Evolutionary conservation across 2,329 filamentous ascomycete species (phyloP).

Genomic region (Eurotiales sp.): DNA sequence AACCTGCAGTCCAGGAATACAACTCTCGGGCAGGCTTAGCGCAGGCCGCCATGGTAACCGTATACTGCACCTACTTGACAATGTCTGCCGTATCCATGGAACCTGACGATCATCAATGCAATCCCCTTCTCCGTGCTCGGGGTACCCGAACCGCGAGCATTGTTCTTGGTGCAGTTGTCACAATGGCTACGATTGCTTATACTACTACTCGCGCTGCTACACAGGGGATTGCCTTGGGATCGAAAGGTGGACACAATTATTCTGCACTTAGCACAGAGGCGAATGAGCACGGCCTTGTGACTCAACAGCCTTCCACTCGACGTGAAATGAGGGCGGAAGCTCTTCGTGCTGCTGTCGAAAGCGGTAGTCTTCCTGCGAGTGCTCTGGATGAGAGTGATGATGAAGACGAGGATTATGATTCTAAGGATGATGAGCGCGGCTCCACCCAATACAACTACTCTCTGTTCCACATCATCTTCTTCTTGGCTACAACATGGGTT

Average conservation of each 20-base stretch:
- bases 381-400: slow-evolving; percentile 72
- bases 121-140: slow-evolving; percentile 78
- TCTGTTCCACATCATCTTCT: slow-evolving; percentile 96
- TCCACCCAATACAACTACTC: slow-evolving; percentile 95
- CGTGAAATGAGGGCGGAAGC: slow-evolving; percentile 92
- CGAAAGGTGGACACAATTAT: slow-evolving; percentile 52
- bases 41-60: slow-evolving; percentile 94
- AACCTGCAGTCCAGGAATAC: slow-evolving; percentile 82
- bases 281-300: slow-evolving; percentile 79
- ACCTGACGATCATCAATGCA: slow-evolving; percentile 89
- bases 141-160: slow-evolving; percentile 87
- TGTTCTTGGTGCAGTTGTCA: slow-evolving; percentile 88
- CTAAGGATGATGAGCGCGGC: slow-evolving; percentile 81
- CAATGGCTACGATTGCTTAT: slow-evolving; percentile 94
- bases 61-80: slow-evolving; percentile 98
- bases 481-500: slow-evolving; percentile 93
- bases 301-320: slow-evolving; percentile 73
- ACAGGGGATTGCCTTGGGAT: slow-evolving; percentile 63
- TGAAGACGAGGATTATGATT: slow-evolving; percentile 56
- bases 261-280: slow-evolving; percentile 63
- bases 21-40: slow-evolving; percentile 92
- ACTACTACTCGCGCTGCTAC: slow-evolving; percentile 95
- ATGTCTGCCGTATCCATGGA: slow-evolving; percentile 99
- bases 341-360: slow-evolving; percentile 85
- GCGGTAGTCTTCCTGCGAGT: slow-evolving; percentile 85